Evolutionary conservation across 305 asterid genomes (phyloP).

Genomic region (Monarda citriodora): DNA sequence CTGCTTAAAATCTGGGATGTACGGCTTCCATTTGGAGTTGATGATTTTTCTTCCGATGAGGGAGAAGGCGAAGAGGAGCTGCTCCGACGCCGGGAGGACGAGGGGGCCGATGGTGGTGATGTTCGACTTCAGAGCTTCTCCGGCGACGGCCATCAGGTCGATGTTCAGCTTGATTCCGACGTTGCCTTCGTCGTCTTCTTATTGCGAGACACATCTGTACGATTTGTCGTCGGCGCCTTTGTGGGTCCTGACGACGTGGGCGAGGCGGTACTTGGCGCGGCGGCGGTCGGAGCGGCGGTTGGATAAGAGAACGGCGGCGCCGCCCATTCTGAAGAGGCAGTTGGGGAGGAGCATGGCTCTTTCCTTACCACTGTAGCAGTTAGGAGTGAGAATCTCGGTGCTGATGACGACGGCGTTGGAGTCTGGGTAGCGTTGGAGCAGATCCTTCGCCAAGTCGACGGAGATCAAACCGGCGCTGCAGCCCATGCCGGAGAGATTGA

Average conservation of each 20-base stretch:
- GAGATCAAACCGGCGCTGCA: slow-evolving; percentile 55
- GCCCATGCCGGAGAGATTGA: slow-evolving; percentile 55
- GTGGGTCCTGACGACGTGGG: slow-evolving; percentile 40
- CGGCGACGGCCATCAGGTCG: slow-evolving; percentile 40
- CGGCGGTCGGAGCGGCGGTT: slow-evolving; percentile 34
- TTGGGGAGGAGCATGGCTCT: slow-evolving; percentile 61
- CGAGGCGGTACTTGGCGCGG: slow-evolving; percentile 40
- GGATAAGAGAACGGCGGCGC: slow-evolving; percentile 47
- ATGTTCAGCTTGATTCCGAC: slow-evolving; percentile 38
- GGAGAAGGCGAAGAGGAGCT: slow-evolving; percentile 28
- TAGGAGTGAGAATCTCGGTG: slow-evolving; percentile 47
- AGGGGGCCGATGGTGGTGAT: slow-evolving; percentile 47
- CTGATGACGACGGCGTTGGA: slow-evolving; percentile 53
- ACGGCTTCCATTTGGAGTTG: slow-evolving; percentile 26
- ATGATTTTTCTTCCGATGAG: slow-evolving; percentile 31
- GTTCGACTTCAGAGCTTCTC: slow-evolving; percentile 45
- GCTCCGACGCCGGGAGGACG: slow-evolving; percentile 44
- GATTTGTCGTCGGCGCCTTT: slow-evolving; percentile 39
- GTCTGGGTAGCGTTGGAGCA: slow-evolving; percentile 41
- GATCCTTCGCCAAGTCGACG: slow-evolving; percentile 42
- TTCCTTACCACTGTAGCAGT: slow-evolving; percentile 42
- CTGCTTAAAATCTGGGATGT: slow-evolving; percentile 41
- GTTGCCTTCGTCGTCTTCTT: slow-evolving; percentile 40
- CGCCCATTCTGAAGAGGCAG: slow-evolving; percentile 55
- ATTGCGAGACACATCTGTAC: slow-evolving; percentile 35